Evolutionary conservation across 1,284 basidiomycete species (phyloP).

Genomic region (Pseudozyma tsukubaensis): DNA sequence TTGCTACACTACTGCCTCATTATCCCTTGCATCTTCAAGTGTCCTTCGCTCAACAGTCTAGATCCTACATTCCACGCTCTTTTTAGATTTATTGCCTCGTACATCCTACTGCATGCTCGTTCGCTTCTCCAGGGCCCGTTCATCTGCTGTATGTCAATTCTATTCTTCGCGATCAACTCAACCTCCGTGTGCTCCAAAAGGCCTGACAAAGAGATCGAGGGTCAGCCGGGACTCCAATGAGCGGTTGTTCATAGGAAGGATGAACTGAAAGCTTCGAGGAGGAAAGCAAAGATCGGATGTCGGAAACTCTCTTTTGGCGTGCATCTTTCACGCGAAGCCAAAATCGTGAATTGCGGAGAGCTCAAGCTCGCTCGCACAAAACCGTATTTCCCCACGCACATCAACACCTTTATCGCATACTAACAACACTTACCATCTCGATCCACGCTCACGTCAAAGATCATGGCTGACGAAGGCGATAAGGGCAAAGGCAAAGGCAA

Average conservation of each 20-base stretch:
- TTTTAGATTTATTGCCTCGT: no score
- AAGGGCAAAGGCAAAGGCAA: slow-evolving; percentile 29
- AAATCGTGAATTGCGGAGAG: slow-evolving; percentile 2
- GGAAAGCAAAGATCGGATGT: slow-evolving; percentile 1
- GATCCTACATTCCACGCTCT: not conserved
- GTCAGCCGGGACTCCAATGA: no score
- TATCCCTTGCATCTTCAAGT: not conserved
- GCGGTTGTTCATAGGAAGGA: no score
- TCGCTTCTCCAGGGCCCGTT: not conserved
- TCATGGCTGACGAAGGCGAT: slow-evolving; percentile 17
- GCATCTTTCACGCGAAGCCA: slow-evolving; percentile 14
- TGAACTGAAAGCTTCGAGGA: not conserved
- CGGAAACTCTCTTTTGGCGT: not conserved
- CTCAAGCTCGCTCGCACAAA: not conserved
- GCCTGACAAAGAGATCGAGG: no score
- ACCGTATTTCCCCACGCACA: not conserved
- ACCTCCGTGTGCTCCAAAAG: no score
- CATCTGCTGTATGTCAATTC: not conserved
- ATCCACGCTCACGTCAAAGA: not conserved
- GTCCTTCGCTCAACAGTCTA: not conserved
- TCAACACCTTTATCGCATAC: not conserved
- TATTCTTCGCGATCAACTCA: no score
- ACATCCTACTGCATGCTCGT: not conserved
- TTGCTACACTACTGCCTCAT: slow-evolving; percentile 1
- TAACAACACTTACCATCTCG: not conserved